phyloP scores from a whole-genome alignment of 2,329 filamentous ascomycete species.

The Alternaria brassicae region DNA sequence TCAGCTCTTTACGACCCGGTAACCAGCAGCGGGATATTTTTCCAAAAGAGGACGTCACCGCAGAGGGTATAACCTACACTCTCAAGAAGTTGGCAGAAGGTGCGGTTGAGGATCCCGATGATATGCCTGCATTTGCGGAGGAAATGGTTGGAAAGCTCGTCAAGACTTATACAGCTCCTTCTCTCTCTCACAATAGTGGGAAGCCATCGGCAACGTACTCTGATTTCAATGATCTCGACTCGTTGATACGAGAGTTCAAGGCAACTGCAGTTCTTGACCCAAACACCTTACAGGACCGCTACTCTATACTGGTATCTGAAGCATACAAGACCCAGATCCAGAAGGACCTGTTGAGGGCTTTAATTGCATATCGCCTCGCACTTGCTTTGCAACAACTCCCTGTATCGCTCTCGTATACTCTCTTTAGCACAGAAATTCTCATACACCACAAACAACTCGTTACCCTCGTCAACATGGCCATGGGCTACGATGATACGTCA shows the following conservation, averaged over 20 bases:
- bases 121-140: conserved; percentile 30
- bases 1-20: conserved; percentile 33
- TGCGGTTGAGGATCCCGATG: conserved; percentile 34
- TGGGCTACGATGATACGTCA: not conserved
- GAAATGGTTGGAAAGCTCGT: conserved; percentile 33
- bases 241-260: conserved; percentile 31
- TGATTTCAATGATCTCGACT: conserved; percentile 4
- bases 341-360: conserved; percentile 28
- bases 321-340: conserved; percentile 31
- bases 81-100: conserved; percentile 46
- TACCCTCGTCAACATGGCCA: conserved; percentile 28
- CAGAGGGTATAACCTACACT: conserved; percentile 46
- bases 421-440: conserved; percentile 34
- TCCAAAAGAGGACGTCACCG: conserved; percentile 27
- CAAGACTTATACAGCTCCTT: conserved; percentile 17
- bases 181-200: not conserved
- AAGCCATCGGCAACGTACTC: not conserved
- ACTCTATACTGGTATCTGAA: conserved; percentile 37
- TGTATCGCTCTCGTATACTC: conserved; percentile 17
- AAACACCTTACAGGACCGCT: conserved; percentile 41
- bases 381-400: conserved; percentile 29
- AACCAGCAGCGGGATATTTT: conserved; percentile 27
- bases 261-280: conserved; percentile 30
- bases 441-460: conserved; percentile 30
- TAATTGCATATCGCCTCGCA: conserved; percentile 45